phyloP scores from a whole-genome alignment of 2,329 filamentous ascomycete species.

The Nothopassalora personata region DNA sequence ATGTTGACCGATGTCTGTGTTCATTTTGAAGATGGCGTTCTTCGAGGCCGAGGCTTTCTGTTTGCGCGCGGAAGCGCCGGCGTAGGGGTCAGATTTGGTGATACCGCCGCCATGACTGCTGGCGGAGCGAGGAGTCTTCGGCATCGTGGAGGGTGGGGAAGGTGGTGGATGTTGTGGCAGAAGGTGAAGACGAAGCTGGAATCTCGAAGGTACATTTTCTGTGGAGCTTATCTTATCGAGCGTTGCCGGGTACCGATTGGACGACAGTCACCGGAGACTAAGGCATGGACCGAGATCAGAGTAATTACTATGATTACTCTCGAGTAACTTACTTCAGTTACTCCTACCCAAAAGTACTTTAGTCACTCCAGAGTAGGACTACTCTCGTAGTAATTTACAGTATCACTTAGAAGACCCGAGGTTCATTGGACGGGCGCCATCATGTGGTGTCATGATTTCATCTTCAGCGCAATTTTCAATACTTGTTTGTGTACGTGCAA shows the following conservation, averaged over 20 bases:
- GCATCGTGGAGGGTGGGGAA: slow-evolving; percentile 32
- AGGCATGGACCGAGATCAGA: background rate
- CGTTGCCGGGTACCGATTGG: background rate
- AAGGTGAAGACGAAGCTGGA: background rate
- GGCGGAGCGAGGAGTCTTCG: slow-evolving; percentile 37
- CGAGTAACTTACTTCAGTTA: too few species aligned
- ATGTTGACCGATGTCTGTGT: slow-evolving; percentile 82
- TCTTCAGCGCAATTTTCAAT: too few species aligned
- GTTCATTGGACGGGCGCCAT: too few species aligned
- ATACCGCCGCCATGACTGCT: slow-evolving; percentile 31
- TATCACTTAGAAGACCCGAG: background rate
- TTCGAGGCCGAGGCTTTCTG: slow-evolving; percentile 38
- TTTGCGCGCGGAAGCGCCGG: slow-evolving; percentile 42
- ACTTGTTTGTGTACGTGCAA: too few species aligned
- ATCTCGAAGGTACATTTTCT: background rate
- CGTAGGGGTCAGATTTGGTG: slow-evolving; percentile 40
- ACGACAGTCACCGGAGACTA: background rate
- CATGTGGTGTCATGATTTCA: too few species aligned
- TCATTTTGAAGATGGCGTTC: slow-evolving; percentile 96
- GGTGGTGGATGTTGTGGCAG: background rate
- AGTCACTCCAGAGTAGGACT: background rate
- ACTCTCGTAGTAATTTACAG: background rate
- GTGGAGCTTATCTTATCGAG: background rate
- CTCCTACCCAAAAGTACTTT: too few species aligned
- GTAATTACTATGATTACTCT: too few species aligned